Percentiles rank a stretch among this genome's conserved stretches.
These are phyloP conservation scores for Dianthus caryophyllus DNA, from an alignment of 148 eudicot genomes.

Conservation along the genomic window DNA sequence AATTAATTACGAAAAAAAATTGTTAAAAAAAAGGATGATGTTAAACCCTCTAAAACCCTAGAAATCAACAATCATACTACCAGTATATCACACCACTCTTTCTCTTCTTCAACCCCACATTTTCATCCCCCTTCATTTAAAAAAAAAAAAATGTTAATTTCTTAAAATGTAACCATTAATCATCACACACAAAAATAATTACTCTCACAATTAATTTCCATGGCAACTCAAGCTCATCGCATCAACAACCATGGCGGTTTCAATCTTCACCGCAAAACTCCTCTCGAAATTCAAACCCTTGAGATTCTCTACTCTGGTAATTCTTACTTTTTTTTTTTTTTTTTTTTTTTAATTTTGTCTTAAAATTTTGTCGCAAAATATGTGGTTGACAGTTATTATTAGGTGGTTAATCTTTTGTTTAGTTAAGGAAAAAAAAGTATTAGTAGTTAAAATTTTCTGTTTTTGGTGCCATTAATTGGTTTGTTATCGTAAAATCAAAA, in stretches of 20 bases:
- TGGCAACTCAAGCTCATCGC: constrained; percentile 27
- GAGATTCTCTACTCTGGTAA: constrained; percentile 39
- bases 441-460: too few relatives aligned
- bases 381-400: background rate
- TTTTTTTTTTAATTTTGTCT: too few relatives aligned
- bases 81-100: background rate
- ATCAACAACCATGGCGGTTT: background rate
- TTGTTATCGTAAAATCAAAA: background rate
- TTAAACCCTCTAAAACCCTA: constrained; percentile 21
- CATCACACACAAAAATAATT: background rate
- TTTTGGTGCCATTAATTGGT: background rate
- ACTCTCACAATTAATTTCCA: background rate
- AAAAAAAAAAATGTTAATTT: too few relatives aligned
- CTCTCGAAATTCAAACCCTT: constrained; percentile 40
- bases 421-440: too few relatives aligned
- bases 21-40: constrained; percentile 7
- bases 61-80: background rate
- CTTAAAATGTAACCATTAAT: background rate
- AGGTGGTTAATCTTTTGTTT: background rate
- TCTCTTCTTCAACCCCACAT: background rate
- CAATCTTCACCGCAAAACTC: constrained; percentile 32
- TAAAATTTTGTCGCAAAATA: too few relatives aligned
- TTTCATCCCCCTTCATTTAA: background rate
- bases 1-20: too few relatives aligned
- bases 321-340: too few relatives aligned